These are phyloP conservation scores for Spergularia azorica DNA, from an alignment of 179 eudicot genomes.

Conservation along the genomic window DNA sequence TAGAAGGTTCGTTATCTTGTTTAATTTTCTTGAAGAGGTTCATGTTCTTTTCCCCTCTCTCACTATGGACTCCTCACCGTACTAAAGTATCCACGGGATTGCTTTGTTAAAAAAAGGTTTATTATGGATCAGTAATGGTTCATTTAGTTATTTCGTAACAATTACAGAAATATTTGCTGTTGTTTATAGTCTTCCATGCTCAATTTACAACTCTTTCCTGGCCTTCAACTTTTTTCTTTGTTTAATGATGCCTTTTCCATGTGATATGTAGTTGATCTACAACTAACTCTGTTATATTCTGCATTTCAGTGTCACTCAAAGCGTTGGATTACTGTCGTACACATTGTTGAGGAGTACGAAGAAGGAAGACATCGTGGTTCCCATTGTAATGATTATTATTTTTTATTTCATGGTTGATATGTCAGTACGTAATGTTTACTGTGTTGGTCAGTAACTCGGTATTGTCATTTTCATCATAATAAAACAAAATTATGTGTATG, in stretches of 20 bases:
- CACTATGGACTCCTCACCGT: background rate
- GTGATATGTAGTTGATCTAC: background rate
- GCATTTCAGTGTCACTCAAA: conserved; percentile 63
- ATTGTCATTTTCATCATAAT: background rate
- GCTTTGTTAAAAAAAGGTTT: background rate
- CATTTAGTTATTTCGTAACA: background rate
- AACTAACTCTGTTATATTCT: conserved; percentile 13
- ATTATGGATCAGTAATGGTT: background rate
- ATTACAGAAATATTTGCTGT: background rate
- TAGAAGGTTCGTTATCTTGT: conserved; percentile 45
- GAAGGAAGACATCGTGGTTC: conserved; percentile 93
- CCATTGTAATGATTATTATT: conserved; percentile 58
- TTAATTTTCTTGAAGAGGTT: background rate
- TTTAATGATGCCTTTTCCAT: background rate
- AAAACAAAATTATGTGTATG: background rate
- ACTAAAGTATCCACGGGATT: background rate
- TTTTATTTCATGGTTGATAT: conserved; percentile 5
- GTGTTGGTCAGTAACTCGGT: background rate
- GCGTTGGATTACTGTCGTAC: conserved; percentile 86
- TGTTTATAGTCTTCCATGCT: background rate
- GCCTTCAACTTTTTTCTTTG: background rate
- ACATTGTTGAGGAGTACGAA: conserved; percentile 82
- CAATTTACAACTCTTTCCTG: background rate
- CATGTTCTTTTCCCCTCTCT: background rate
- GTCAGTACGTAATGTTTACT: background rate